A percentile compares a stretch with the other conserved stretches of the same genome.
phyloP scores from a whole-genome alignment of 768 basidiomycete species.

The Dioszegia hungarica region DNA sequence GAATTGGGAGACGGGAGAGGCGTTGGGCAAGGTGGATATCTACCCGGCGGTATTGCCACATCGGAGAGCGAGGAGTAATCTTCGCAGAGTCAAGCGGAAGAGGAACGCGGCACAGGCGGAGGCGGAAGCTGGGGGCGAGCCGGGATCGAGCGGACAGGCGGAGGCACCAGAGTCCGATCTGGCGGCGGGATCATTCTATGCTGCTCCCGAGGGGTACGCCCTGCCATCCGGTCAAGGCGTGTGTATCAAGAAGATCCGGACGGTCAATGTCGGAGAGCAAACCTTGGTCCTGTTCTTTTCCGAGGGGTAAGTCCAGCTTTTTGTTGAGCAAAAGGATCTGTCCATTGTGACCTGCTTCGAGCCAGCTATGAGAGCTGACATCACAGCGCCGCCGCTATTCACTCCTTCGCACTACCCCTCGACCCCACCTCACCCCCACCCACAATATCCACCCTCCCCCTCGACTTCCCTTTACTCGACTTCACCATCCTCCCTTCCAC shows the following conservation, averaged over 20 bases:
- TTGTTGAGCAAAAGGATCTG: too few species aligned
- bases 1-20: conserved; percentile 53
- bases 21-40: conserved; percentile 58
- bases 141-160: background rate
- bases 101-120: conserved; percentile 3
- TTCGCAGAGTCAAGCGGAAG: conserved; percentile 26
- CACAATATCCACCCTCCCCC: conserved; percentile 22
- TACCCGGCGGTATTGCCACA: conserved; percentile 49
- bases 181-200: conserved; percentile 24
- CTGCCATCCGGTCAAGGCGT: conserved; percentile 43
- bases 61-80: conserved; percentile 49
- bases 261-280: conserved; percentile 19
- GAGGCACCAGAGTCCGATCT: background rate
- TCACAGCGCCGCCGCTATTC: conserved; percentile 36
- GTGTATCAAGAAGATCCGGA: conserved; percentile 41
- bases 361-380: background rate
- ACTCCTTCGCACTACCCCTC: conserved; percentile 30
- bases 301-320: conserved; percentile 36
- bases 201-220: conserved; percentile 34
- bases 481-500: conserved; percentile 22
- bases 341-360: too few species aligned
- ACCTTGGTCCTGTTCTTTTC: conserved; percentile 44
- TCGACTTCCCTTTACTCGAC: conserved; percentile 36
- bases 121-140: background rate
- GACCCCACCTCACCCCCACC: conserved; percentile 11